phyloP scores from a whole-genome alignment of 148 eudicot genomes.

The Diospyros lotus region DNA sequence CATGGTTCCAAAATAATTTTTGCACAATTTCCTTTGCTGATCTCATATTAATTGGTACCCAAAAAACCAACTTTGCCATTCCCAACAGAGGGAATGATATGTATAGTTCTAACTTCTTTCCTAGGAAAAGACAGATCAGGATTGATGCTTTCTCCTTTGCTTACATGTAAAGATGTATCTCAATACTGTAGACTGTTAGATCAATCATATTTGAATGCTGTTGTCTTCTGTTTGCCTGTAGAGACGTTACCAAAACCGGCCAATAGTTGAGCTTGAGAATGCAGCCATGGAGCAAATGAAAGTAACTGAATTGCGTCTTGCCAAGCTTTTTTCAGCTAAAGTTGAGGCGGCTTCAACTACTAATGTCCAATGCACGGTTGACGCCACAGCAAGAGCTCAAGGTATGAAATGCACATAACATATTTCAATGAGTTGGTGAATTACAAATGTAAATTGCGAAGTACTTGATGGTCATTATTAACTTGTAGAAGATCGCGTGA shows the following conservation, averaged over 20 bases:
- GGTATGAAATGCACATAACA: slow-evolving; percentile 35
- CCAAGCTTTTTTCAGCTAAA: slow-evolving; percentile 58
- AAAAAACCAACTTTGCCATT: too few relatives aligned
- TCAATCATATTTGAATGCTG: background rate
- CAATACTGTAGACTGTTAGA: too few relatives aligned
- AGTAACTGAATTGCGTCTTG: slow-evolving; percentile 79
- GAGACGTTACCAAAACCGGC: slow-evolving; percentile 85
- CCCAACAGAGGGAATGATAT: too few relatives aligned
- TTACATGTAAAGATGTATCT: too few relatives aligned
- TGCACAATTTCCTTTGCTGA: too few relatives aligned
- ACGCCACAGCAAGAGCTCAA: slow-evolving; percentile 55
- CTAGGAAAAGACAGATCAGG: too few relatives aligned
- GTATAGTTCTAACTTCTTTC: too few relatives aligned
- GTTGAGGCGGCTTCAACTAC: slow-evolving; percentile 22
- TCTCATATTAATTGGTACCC: too few relatives aligned
- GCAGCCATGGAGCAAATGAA: slow-evolving; percentile 96
- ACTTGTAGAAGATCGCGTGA: slow-evolving; percentile 86
- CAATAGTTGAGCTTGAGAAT: slow-evolving; percentile 78
- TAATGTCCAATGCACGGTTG: slow-evolving; percentile 20
- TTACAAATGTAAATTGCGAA: background rate
- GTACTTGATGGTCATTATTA: slow-evolving; percentile 10
- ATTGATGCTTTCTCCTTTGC: too few relatives aligned
- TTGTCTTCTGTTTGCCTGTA: slow-evolving; percentile 20
- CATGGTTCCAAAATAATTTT: too few relatives aligned
- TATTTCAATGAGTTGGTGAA: background rate